A percentile compares a stretch with the other conserved stretches of the same genome.
These are phyloP conservation scores for Phyllosticta citribraziliensis DNA, from an alignment of 2,329 filamentous ascomycete genomes.

Conservation along the genomic window DNA sequence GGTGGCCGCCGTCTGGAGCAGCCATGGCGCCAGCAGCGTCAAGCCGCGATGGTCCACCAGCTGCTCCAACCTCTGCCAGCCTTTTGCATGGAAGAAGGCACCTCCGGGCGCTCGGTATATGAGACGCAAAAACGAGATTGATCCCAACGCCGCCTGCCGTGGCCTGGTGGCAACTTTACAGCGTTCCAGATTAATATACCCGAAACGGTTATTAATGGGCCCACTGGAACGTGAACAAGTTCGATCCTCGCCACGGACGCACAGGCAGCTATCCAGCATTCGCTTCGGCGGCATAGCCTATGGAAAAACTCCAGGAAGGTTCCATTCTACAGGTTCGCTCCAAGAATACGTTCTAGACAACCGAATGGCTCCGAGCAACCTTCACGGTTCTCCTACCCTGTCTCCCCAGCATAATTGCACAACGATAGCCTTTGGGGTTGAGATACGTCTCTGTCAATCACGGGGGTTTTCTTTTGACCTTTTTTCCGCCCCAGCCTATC, in stretches of 20 bases:
- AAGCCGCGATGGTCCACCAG: background rate
- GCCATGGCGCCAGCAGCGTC: background rate
- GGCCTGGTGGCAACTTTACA: background rate
- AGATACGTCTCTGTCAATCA: background rate
- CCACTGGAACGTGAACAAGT: background rate
- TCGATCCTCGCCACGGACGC: background rate
- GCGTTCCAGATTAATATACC: too few relatives aligned
- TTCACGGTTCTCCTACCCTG: background rate
- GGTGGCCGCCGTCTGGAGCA: background rate
- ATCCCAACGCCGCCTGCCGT: background rate
- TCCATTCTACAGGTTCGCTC: too few relatives aligned
- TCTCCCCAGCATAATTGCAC: background rate
- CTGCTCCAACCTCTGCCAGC: background rate
- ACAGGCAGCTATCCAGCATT: background rate
- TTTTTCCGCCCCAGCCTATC: background rate
- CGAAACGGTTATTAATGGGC: background rate
- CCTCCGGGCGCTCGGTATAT: background rate
- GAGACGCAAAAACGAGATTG: background rate
- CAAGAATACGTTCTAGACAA: too few relatives aligned
- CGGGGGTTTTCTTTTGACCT: background rate
- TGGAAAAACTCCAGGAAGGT: background rate
- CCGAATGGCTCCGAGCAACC: background rate
- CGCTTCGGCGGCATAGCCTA: background rate
- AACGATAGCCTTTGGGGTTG: background rate
- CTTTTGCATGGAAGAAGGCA: background rate